A percentile compares a stretch with the other conserved stretches of the same genome.
These are phyloP conservation scores for Trichoderma gamsii DNA, from an alignment of 495 filamentous ascomycete species.

Conservation along the genomic window DNA sequence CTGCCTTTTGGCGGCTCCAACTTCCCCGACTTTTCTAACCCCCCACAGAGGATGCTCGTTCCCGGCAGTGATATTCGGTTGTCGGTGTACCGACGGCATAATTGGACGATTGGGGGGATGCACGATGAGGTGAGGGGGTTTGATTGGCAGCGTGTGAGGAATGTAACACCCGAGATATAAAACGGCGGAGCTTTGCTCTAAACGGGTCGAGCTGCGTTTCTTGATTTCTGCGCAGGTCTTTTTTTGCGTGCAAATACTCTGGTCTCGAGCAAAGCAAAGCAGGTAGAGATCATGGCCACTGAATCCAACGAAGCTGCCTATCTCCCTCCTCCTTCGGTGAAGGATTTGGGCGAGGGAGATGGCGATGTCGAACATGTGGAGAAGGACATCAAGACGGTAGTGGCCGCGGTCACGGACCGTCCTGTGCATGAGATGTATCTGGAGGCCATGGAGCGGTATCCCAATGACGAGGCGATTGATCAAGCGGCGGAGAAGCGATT, in stretches of 20 bases:
- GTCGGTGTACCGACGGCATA: not conserved
- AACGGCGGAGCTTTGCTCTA: not conserved
- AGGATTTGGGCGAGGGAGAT: conserved; percentile 5
- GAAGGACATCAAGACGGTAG: not conserved
- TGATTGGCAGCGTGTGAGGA: not conserved
- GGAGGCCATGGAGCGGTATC: conserved; percentile 21
- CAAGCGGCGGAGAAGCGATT: conserved; percentile 17
- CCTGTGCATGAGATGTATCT: conserved; percentile 17
- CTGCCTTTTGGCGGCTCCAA: not conserved
- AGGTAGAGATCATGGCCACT: not conserved
- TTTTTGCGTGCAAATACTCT: not conserved
- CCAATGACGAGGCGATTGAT: conserved; percentile 22
- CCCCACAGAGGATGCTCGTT: conserved; percentile 1
- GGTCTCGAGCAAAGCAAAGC: not conserved
- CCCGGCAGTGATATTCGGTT: not conserved
- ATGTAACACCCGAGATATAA: not conserved
- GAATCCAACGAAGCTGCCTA: not conserved
- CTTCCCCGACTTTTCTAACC: not conserved
- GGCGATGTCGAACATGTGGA: conserved; percentile 15
- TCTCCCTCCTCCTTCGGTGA: not conserved
- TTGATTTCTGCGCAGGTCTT: not conserved
- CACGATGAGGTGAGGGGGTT: not conserved
- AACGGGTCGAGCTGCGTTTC: not conserved
- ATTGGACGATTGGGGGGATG: not conserved
- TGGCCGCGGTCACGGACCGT: conserved; percentile 15